Percentiles rank a stretch among this genome's conserved stretches.
Evolutionary conservation across 2,329 filamentous ascomycete genomes (phyloP).

Genomic region (Xylariaceae sp.): DNA sequence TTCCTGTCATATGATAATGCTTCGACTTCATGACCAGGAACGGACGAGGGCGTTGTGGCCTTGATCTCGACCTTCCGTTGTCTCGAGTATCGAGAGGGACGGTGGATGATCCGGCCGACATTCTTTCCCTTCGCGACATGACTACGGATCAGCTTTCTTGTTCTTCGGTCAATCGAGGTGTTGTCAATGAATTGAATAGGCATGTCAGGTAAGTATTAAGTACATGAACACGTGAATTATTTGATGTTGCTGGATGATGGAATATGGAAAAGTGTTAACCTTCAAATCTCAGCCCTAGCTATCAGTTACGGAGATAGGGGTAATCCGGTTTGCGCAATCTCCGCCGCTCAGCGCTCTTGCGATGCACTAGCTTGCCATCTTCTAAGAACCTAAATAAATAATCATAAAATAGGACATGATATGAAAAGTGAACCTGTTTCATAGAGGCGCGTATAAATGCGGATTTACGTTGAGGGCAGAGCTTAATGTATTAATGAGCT

Average conservation of each 20-base stretch:
- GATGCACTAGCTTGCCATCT: too few relatives aligned
- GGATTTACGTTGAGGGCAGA: too few relatives aligned
- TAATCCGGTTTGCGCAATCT: conserved; percentile 1
- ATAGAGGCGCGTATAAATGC: too few relatives aligned
- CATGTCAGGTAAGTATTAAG: conserved; percentile 18
- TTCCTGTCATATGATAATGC: not conserved
- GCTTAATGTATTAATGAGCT: too few relatives aligned
- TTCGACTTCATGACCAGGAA: too few relatives aligned
- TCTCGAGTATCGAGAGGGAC: conserved; percentile 13
- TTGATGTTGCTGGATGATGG: not conserved
- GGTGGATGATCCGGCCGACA: conserved; percentile 17
- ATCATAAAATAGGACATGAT: too few relatives aligned
- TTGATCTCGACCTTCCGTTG: not conserved
- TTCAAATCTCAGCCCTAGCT: too few relatives aligned
- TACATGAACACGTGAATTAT: not conserved
- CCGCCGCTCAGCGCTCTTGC: not conserved
- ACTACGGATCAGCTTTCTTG: conserved; percentile 29
- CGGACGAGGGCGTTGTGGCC: too few relatives aligned
- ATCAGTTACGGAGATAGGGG: conserved; percentile 1
- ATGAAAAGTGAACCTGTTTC: too few relatives aligned
- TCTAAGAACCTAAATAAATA: too few relatives aligned
- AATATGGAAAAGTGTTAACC: too few relatives aligned
- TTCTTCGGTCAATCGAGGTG: conserved; percentile 21
- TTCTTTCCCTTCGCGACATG: conserved; percentile 34
- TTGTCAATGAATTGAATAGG: conserved; percentile 29